Conservation (phyloP, 371 early-diverging fungal species). For the Nematocida ausubeli region DNA sequence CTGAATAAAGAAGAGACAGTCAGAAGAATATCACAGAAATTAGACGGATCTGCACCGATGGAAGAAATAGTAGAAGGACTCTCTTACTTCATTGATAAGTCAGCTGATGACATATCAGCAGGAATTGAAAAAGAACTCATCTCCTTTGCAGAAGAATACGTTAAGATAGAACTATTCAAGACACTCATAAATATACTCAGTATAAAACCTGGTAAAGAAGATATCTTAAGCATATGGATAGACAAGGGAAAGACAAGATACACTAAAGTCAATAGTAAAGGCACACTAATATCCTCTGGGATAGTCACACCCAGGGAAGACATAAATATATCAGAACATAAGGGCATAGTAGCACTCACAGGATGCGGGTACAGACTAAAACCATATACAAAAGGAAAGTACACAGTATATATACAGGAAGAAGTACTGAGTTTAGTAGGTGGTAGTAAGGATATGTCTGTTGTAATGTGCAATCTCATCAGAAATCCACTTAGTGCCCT, state of each 20-base stretch:
- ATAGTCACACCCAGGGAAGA: not conserved
- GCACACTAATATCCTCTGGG: not conserved
- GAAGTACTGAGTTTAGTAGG: not conserved
- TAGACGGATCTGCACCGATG: not conserved
- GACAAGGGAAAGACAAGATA: slow-evolving; percentile 6
- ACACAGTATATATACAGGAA: slow-evolving; percentile 1
- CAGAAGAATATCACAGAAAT: not conserved
- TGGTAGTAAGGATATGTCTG: slow-evolving; percentile 24
- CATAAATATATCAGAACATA: not conserved
- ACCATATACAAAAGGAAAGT: not conserved
- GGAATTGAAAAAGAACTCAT: slow-evolving; percentile 35
- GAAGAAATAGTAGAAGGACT: not conserved
- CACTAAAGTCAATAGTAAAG: slow-evolving; percentile 5
- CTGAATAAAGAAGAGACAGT: slow-evolving; percentile 20
- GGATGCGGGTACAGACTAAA: slow-evolving; percentile 40
- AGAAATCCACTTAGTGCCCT: not conserved
- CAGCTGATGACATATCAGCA: slow-evolving; percentile 4
- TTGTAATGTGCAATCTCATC: not conserved
- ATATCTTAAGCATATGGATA: slow-evolving; percentile 1
- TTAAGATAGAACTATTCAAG: slow-evolving; percentile 12
- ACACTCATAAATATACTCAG: not conserved
- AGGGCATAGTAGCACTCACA: slow-evolving; percentile 9
- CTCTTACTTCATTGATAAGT: slow-evolving; percentile 4
- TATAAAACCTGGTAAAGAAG: not conserved
- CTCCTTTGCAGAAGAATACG: slow-evolving; percentile 22